Evolutionary conservation across 345 rosid species (phyloP), one percentile per base, ranked within the genome.

Genomic region (Trapa bicornis): DNA sequence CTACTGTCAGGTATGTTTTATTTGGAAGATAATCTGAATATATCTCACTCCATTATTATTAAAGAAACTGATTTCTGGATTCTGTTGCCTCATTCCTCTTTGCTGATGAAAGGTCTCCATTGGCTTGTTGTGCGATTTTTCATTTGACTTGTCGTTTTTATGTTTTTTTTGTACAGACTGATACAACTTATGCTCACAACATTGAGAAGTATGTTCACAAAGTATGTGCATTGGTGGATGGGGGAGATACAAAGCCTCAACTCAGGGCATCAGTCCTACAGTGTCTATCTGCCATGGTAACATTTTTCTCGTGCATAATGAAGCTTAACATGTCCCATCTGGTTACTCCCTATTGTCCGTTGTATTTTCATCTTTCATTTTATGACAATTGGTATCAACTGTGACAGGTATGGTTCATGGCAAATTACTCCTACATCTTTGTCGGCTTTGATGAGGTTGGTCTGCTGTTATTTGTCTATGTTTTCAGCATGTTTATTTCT

Each of bases 251-350:
- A 50, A 80, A 63, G n/a, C 70, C 60, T 67, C 61, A 77, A 66
- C 72, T 89, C 70, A 82, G 88, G 74, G 96, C 97, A 47, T 82
- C 91, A 61, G 83, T 92, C 72, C 76, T 94, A 80, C 95, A 94
- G 71, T 94, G 99, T 77, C 88, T 94, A 68, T 86, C 97, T 71
- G 96, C 96, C 61, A 86, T 94, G 96, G 97, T 94, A 82, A 60
- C 7, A 60, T 5, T 32, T 72, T 70, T 68, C 11, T 64, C 13
- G 53, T 36, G 57, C 35, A 41, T 57, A 67, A 62, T 2, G 13
- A 13, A 38, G 37, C 65, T 54, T 58, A 37, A n/a, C 22, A 17
- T 58, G 16, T 37, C 8, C 61, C 54, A 16, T 15, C n/a, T 14
- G 4, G 65, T 37, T 72, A 37, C 17, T 60, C 37, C 60, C 32